Evolutionary conservation across 2,329 filamentous ascomycete species (phyloP), one percentile per base, ranked within the genome.

Genomic region (Alternaria triticina): DNA sequence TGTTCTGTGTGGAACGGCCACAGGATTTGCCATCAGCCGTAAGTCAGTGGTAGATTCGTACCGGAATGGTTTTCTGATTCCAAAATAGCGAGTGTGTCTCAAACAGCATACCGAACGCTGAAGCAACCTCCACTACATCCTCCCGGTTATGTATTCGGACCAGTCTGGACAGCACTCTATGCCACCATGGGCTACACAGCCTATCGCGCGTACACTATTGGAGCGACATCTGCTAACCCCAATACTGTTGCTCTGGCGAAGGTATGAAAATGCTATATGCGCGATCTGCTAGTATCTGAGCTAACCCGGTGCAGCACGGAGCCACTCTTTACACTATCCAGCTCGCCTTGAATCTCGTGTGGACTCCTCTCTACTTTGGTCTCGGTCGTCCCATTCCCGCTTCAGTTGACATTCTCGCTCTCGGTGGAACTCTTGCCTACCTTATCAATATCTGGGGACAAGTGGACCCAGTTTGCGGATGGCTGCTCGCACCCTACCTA

Each of bases 311-410:
- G 6, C 59, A 81, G 80, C 82, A 89, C 69, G 91, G 90, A 69
- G 90, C 92, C 61, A 92, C 91, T 0, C 86, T 97, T 28, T 97
- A 97, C 83, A 92, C 91, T 3, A 84, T 94, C 63, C 94, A 97
- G 81, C 89, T 97, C 7, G 91, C 86, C 11, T 85, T 97, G 55
- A 97, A 97, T 79, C 84, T 97, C 28, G 80, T 90, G 57, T 98
- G 93, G 93, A 97, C 94, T 87, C 95, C 95, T 12, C 86, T 97
- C 11, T 97, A 97, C 86, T 97, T 97, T 77, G 86, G 87, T n/a
- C 76, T 90, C 54, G 89, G 90, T 68, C 87, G 88, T 15, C 93
- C 94, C 1, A 85, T 90, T 56, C 87, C 89, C 74, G 94, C 94
- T 4, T 88, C 92, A 7, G 86, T 86, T 27, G 92, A 97, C 77